Evolutionary conservation across 257 asterid genomes (phyloP), one percentile per base, ranked within the genome.

Genomic region (Fraxinus quadrangulata): DNA sequence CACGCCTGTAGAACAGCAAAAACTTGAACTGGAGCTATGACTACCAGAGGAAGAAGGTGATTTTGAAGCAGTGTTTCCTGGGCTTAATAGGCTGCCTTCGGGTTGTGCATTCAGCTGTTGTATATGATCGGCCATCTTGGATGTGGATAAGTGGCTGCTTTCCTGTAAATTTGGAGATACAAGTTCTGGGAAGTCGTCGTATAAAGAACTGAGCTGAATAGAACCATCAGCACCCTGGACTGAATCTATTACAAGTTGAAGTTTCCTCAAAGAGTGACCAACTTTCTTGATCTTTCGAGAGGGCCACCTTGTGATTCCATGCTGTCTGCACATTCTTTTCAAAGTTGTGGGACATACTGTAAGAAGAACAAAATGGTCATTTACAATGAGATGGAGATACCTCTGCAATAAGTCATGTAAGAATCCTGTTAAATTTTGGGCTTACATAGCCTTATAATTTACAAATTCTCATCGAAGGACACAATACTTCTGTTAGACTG

Each of bases 211-310:
- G 67, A 93, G 92, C 74, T 84, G 90, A 67, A 93, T 83, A 67
- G 94, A 78, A 45, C 96, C 93, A 82, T 90, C 88, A 0, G 95
- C 88, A 39, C 97, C 96, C 81, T 91, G 90, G 73, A 92, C 95
- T 2, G 96, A 90, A 70, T 92, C 96, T 0, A 92, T 90, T 83
- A 92, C 97, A n/a, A 84, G 96, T 78, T 92, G 97, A 78, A 92
- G 94, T 78, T 92, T 92, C 85, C 83, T 89, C 72, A 91, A 81
- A 1, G 97, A 91, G 83, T 91, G 94, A 31, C 93, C 92, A 3
- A 92, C 97, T 86, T 92, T 91, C 90, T 88, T 89, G 85, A 92
- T 89, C 92, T 91, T 92, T 42, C 94, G 83, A 61, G 97, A 92
- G 51, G 97, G 97, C 97, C 96, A 92, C 63, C 96, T 83, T 2